phyloP scores from a whole-genome alignment of 2,329 filamentous ascomycete genomes.

The Parasarocladium wereldwijsianum region DNA sequence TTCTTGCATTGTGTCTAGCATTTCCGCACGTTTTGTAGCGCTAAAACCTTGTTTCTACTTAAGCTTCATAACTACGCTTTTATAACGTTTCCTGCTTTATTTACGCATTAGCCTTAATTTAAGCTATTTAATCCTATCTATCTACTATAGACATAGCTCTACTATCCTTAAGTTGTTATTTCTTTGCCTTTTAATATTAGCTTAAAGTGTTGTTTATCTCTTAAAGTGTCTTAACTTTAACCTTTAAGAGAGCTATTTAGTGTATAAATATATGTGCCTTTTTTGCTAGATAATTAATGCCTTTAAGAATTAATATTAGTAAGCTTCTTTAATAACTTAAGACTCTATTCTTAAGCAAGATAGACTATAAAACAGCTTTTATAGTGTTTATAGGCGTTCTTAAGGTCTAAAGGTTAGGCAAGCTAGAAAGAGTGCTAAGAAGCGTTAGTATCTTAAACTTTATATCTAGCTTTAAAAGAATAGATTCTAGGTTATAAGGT shows the following conservation, averaged over 20 bases:
- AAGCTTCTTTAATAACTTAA: neutral
- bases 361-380: neutral
- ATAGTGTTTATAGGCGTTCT: neutral
- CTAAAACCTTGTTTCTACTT: neutral
- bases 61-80: neutral
- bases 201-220: neutral
- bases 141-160: neutral
- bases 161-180: neutral
- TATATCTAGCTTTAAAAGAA: too few species aligned
- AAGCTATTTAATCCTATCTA: neutral
- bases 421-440: too few species aligned
- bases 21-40: neutral
- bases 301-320: neutral
- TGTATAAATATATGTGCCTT: neutral
- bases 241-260: slow-evolving; percentile 1
- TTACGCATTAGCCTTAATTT: neutral
- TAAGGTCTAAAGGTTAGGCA: neutral
- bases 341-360: neutral
- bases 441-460: too few species aligned
- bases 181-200: neutral
- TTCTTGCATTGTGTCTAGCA: too few species aligned
- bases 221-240: neutral
- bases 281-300: slow-evolving; percentile 1
- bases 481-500: too few species aligned
- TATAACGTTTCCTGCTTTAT: slow-evolving; percentile 1